Conservation (phyloP, 2,329 filamentous ascomycete species). For the Sclerotinia spermophila region DNA sequence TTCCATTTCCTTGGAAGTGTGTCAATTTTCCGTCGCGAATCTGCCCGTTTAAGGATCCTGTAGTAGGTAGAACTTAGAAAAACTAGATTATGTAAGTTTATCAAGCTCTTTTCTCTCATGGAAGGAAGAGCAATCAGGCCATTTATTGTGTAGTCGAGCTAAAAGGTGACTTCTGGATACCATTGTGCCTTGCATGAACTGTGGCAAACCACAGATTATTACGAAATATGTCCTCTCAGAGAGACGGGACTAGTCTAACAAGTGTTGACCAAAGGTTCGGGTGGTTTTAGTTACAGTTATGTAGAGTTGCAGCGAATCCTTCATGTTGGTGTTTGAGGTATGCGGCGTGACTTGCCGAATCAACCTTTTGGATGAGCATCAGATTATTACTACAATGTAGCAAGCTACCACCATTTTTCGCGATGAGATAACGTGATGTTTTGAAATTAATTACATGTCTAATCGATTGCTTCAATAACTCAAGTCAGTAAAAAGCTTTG, state of each 20-base stretch:
- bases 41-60: neutral
- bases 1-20: neutral
- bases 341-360: neutral
- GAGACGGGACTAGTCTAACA: neutral
- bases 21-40: neutral
- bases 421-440: no score
- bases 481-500: neutral
- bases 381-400: neutral
- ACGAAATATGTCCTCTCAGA: neutral
- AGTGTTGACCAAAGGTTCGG: neutral
- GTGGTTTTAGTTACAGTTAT: neutral
- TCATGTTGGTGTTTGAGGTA: constrained; percentile 5
- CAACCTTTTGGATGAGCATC: neutral
- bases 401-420: neutral
- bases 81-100: neutral
- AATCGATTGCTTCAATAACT: neutral
- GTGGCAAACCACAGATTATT: neutral
- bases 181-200: neutral
- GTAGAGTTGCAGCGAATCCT: neutral
- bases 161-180: no score
- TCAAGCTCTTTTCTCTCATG: neutral
- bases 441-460: no score
- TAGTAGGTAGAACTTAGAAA: neutral
- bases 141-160: neutral
- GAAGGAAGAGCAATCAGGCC: neutral